A percentile compares a stretch with the other conserved stretches of the same genome.
Evolutionary conservation across 2,329 filamentous ascomycete genomes (phyloP).

Genomic region (Fusarium sp.): DNA sequence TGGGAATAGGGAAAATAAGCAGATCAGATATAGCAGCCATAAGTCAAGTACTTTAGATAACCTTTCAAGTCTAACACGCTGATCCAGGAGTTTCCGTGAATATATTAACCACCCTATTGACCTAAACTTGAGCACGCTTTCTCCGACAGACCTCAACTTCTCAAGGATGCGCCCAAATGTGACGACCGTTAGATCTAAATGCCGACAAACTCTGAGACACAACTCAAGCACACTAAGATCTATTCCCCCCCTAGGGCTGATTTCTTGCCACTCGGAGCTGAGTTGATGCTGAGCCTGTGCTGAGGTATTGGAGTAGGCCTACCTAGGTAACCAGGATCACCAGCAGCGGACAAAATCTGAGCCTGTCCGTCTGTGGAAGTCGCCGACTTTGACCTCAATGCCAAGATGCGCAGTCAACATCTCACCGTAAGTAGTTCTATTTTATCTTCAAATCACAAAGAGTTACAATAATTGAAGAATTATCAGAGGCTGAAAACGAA

Average conservation of each 20-base stretch:
- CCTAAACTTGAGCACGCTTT: not conserved
- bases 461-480: not conserved
- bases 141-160: no score
- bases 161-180: no score
- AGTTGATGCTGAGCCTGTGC: no score
- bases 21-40: not conserved
- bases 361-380: not conserved
- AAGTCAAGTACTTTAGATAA: accelerated
- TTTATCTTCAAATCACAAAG: not conserved
- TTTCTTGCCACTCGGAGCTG: no score
- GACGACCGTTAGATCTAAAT: no score
- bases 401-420: not conserved
- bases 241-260: no score
- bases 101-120: not conserved
- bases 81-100: not conserved
- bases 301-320: not conserved
- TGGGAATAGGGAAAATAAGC: not conserved
- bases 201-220: no score
- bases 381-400: not conserved
- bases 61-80: not conserved
- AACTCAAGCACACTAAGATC: no score
- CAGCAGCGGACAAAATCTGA: not conserved
- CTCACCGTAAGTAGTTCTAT: not conserved
- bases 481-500: not conserved
- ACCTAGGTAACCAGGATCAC: no score